Evolutionary conservation across 2,329 filamentous ascomycete genomes (phyloP), one percentile per base, ranked within the genome.

Genomic region (Calonectria pseudoreteaudii): DNA sequence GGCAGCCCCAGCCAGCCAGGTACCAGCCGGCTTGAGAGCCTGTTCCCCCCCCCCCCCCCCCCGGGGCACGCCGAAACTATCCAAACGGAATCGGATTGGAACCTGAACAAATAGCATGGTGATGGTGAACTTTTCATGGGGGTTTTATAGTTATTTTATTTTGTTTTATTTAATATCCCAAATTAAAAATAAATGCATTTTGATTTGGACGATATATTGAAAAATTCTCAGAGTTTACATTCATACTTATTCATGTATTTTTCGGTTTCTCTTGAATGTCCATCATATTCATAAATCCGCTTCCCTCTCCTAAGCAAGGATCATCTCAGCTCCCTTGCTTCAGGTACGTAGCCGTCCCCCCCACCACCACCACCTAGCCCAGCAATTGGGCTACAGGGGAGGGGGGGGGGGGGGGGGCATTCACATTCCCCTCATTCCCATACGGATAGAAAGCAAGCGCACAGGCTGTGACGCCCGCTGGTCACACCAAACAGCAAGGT

Each of bases 401-500:
- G 62, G 62, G 11, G 77, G 76, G 76, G 62, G 62, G 11, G n/a
- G n/a, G 77, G 76, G 76, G 62, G 62, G 11, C 23, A 36, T 34
- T n/a, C 30, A 4, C 52, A 34, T 47, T 50, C 50, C 70, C 73
- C 70, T 67, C 68, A 73, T 60, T 70, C 70, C 67, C 56, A 62
- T 34, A 34, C 31, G 31, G 7, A 34, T 11, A 34, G 31, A 34
- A 41, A n/a, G n/a, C 18, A 47, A 47, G 44, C 31, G 56, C 56
- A 62, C 50, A 53, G 30, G 56, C 66, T 73, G 47, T 49, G 66
- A 56, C 74, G 69, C 67, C 65, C 66, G 62, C 36, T 70, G 72
- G 78, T 79, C 70, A 69, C 77, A 79, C 77, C 73, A 79, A 73
- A 72, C 78, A 74, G 72, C 73, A 70, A 73, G 71, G 31, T 67